Conservation (phyloP, 2,329 filamentous ascomycete species). For the Trichoderma sp. region DNA sequence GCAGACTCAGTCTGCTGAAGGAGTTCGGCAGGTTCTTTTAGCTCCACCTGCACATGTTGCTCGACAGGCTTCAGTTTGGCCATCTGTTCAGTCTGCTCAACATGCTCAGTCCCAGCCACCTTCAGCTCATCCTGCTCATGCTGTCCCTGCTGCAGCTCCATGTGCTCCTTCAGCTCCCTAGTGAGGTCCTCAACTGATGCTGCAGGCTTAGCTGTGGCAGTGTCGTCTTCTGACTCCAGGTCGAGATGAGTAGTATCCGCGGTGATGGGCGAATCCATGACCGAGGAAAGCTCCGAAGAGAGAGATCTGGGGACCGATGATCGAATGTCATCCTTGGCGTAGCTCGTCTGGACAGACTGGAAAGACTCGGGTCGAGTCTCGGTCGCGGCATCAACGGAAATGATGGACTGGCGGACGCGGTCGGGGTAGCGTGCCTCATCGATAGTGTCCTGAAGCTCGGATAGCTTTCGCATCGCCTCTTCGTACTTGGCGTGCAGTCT, state of each 20-base stretch:
- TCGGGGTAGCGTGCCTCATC: conserved; percentile 73
- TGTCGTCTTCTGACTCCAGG: conserved; percentile 44
- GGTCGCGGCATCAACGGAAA: conserved; percentile 55
- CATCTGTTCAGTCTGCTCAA: not conserved
- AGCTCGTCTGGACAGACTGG: conserved; percentile 74
- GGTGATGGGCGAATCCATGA: conserved; percentile 72
- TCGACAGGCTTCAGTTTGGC: not conserved
- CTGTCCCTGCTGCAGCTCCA: not conserved
- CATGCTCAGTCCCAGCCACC: not conserved
- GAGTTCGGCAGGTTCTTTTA: not conserved
- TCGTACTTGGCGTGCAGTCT: conserved; percentile 86
- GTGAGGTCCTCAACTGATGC: conserved; percentile 45
- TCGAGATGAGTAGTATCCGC: conserved; percentile 65
- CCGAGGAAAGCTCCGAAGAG: conserved; percentile 90
- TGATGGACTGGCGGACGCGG: conserved; percentile 57
- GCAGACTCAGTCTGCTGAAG: not conserved
- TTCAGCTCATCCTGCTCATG: not conserved
- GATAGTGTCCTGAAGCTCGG: conserved; percentile 81
- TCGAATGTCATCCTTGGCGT: conserved; percentile 64
- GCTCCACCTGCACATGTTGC: not conserved
- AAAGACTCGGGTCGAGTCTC: conserved; percentile 73
- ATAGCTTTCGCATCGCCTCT: conserved; percentile 77
- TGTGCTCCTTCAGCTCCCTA: conserved; percentile 33
- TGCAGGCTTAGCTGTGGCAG: conserved; percentile 50
- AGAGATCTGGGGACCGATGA: conserved; percentile 83